These are phyloP conservation scores for Apophysomyces trapeziformis DNA, from an alignment of 371 early-diverging fungal species.

Conservation along the genomic window DNA sequence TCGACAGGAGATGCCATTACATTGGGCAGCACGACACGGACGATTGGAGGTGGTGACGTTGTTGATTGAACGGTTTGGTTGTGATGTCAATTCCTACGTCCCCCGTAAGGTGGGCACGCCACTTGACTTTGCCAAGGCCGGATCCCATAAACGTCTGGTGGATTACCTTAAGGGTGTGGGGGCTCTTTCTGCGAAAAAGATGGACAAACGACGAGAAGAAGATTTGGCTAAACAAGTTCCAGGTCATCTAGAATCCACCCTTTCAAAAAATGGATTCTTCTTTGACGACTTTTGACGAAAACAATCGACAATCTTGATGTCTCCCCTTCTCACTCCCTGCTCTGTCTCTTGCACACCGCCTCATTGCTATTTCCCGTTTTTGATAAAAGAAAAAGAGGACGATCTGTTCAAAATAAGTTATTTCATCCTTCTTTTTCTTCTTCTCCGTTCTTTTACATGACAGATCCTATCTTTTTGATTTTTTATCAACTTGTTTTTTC, in stretches of 20 bases:
- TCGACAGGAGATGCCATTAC: constrained; percentile 42
- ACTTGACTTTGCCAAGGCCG: constrained; percentile 45
- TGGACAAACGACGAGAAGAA: constrained; percentile 51
- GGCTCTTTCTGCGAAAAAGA: constrained; percentile 44
- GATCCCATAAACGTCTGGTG: constrained; percentile 41
- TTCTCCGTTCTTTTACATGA: not conserved
- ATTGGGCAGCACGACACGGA: constrained; percentile 50
- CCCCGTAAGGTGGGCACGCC: constrained; percentile 47
- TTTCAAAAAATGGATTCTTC: constrained; percentile 46
- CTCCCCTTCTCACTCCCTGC: too few relatives aligned
- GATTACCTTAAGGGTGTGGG: constrained; percentile 53
- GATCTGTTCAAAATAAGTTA: too few relatives aligned
- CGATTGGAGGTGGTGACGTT: constrained; percentile 44
- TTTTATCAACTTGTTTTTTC: constrained; percentile 14
- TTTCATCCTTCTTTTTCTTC: constrained; percentile 1
- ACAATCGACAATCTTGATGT: too few relatives aligned
- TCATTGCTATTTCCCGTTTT: too few relatives aligned
- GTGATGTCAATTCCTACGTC: constrained; percentile 44
- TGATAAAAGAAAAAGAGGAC: too few relatives aligned
- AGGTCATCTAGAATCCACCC: constrained; percentile 39
- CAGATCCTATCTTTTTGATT: not conserved
- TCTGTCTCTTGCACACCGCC: too few relatives aligned
- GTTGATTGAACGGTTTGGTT: constrained; percentile 45
- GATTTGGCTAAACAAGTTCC: constrained; percentile 33
- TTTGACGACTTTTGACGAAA: constrained; percentile 19